phyloP scores from a whole-genome alignment of 805 yeast species.

The Saccharomycopsis oosterbeekiorum region DNA sequence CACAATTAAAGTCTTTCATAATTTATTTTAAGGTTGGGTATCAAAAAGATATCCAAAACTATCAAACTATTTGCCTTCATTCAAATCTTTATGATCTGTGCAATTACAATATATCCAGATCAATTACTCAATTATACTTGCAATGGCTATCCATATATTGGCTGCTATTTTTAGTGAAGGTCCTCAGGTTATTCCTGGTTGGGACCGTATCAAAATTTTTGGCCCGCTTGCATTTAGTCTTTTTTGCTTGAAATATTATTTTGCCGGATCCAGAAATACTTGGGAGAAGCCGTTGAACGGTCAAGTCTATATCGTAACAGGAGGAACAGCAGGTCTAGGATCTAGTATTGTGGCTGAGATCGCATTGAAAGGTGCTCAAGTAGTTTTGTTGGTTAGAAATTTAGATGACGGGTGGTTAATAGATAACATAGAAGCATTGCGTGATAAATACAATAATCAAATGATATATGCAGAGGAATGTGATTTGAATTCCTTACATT shows the following conservation, averaged over 20 bases:
- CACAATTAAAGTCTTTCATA: not conserved
- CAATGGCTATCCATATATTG: slow-evolving; percentile 79
- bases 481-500: slow-evolving; percentile 62
- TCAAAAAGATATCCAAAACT: not conserved
- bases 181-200: slow-evolving; percentile 65
- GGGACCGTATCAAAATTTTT: slow-evolving; percentile 44
- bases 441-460: slow-evolving; percentile 58
- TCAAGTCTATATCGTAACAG: slow-evolving; percentile 70
- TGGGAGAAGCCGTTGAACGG: slow-evolving; percentile 95
- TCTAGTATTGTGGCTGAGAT: slow-evolving; percentile 63
- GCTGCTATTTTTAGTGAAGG: slow-evolving; percentile 67
- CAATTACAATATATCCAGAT: not conserved
- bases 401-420: slow-evolving; percentile 62
- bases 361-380: slow-evolving; percentile 78
- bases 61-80: not conserved
- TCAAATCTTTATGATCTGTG: not conserved
- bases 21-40: not conserved
- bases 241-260: slow-evolving; percentile 55
- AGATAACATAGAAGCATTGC: slow-evolving; percentile 70
- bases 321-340: slow-evolving; percentile 94
- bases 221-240: slow-evolving; percentile 45
- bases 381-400: slow-evolving; percentile 60
- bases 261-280: slow-evolving; percentile 70
- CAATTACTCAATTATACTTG: not conserved
- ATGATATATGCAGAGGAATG: slow-evolving; percentile 87